Evolutionary conservation across 2,329 filamentous ascomycete genomes (phyloP), one percentile per base, ranked within the genome.

Genomic region (Fusarium sp.): DNA sequence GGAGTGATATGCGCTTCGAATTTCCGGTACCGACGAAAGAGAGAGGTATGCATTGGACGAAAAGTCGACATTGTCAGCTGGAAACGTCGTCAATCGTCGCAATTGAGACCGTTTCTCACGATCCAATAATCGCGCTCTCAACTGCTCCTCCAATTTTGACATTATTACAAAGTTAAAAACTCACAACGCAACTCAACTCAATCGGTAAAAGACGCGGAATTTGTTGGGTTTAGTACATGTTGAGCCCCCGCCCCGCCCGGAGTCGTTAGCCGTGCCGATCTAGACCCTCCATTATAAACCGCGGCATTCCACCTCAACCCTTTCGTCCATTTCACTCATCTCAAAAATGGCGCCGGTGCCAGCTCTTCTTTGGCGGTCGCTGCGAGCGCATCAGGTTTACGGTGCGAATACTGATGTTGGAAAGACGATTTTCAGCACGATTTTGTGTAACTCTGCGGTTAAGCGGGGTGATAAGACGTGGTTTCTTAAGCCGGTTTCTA

Each of bases 341-440:
- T 0, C 26, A 15, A 47, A 85, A 71, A 85, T 85, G 83, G 77
- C 84, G 63, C 87, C 88, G 33, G 82, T 90, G 58, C 86, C 89
- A 54, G 87, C 90, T 59, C 85, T 90, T 54, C 85, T 95, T 42
- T 94, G 91, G 89, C 90, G 91, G 69, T 89, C 88, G 14, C 85
- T 95, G 61, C 89, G 90, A 69, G 86, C 90, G 18, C 89, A 93
- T 75, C 94, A 96, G 81, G 85, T 97, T 42, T 97, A 93, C 78
- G 94, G 94, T 35, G 93, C 94, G 52, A 96, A 96, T 77, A 96
- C 94, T 1, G 90, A 93, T 74, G 93, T 96, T 33, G 94, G 94
- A 73, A 97, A 97, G 85, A 97, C 94, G 0, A 89, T 97, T 38
- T 88, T 95, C 66, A 92, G 92, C 5, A 94, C 93, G 0, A 82